Base-by-base conservation (phyloP, 306 rosid genomes). In the Inga laurina region DNA sequence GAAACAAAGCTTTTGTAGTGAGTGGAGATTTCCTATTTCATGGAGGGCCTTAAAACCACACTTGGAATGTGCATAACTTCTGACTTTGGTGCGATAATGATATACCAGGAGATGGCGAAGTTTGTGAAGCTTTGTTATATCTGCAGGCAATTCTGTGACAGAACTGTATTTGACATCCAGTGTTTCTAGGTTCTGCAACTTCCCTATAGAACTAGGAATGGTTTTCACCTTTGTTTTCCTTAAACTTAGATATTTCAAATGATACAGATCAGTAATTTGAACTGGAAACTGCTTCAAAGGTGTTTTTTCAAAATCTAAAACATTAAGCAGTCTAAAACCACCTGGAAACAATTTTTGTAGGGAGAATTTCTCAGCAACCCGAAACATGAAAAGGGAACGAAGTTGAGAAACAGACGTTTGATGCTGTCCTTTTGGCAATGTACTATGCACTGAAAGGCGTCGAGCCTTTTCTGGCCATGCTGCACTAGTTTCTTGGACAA, bases 331-430 rank as follows among this genome's bases (percentile, higher is more conserved):
- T 80, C 68, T 88, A 61, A 84, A 86, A 67, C 88, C 88, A 0
- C 85, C 81, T 4, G 86, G 86, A 49, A 88, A 88, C 73, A 86
- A 67, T 61, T 35, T 73, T n/a, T 81, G 62, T 2, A 86, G 82
- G 65, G 80, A 65, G n/a, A 87, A 57, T 45, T 76, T 82, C 79
- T 90, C 89, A 44, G 18, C 76, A 45, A 83, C 85, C 4, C 84
- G 70, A 66, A 92, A 92, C 82, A 83, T 68, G 37, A 90, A 85
- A 86, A 90, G 84, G 27, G 97, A 90, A 64, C 94, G 94, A 54
- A 90, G 92, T 75, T 84, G 90, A 45, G 86, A 83, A 48, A 75
- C 85, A 41, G 79, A 77, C 86, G 89, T 84, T 8, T 79, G 87
- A 59, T 79, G 78, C 22, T 75, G 86, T 70, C 87, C 81, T 74